Percentiles rank a stretch among this genome's conserved stretches.
These are phyloP conservation scores for Anethum foeniculum DNA, from an alignment of 140 eudicot genomes.

Conservation along the genomic window DNA sequence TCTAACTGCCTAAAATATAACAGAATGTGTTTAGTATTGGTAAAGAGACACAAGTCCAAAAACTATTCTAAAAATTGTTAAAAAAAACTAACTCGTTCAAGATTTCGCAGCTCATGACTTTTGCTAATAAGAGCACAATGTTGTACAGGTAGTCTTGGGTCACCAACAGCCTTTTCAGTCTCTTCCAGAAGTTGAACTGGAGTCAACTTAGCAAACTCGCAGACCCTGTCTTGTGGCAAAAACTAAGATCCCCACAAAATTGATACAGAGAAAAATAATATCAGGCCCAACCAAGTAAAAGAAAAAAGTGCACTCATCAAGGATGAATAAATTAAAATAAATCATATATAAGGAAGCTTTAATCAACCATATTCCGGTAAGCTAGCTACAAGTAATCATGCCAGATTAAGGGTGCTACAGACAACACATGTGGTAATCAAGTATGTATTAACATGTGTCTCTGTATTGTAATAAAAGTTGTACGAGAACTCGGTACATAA, in stretches of 20 bases:
- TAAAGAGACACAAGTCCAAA: neutral
- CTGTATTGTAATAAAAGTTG: neutral
- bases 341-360: neutral
- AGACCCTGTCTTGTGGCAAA: conserved; percentile 93
- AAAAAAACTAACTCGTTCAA: conserved; percentile 46
- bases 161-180: conserved; percentile 96
- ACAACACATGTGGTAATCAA: neutral
- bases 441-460: neutral
- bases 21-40: neutral
- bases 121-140: conserved; percentile 66
- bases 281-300: neutral
- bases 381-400: neutral
- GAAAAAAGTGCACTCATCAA: neutral
- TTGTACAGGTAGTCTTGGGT: conserved; percentile 76
- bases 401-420: neutral
- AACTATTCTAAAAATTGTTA: neutral
- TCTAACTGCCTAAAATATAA: conserved; percentile 44
- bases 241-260: conserved; percentile 38
- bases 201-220: conserved; percentile 90
- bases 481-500: neutral
- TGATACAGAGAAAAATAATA: neutral
- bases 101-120: conserved; percentile 66
- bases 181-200: conserved; percentile 89
- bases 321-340: neutral
- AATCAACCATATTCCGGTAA: neutral